Evolutionary conservation across 2,329 filamentous ascomycete species (phyloP), one percentile per base, ranked within the genome.

Genomic region (Bipolaris cookei): DNA sequence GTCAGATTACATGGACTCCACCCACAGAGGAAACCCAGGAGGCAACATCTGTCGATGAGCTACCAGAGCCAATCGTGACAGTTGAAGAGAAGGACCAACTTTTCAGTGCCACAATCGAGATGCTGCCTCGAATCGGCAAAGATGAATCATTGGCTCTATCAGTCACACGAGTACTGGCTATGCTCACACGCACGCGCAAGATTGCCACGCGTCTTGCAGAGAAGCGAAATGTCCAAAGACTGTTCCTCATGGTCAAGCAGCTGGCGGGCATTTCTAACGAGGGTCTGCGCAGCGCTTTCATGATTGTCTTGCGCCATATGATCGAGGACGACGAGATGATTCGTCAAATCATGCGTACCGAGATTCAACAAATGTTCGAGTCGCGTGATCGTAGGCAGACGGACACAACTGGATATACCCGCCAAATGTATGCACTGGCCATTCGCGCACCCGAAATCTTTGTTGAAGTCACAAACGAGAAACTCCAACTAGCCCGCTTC

Each of bases 161-260:
- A 0, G 86, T 96, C 11, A 84, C 91, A 45, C 87, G 95, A 38
- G 87, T 97, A 11, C 79, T 99, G 32, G 91, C 96, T 28, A 92
- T 97, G 59, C 81, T 99, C 28, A 97, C 95, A 1, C 87, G 96
- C 20, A 86, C 87, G 58, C 88, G 92, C 48, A 81, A 86, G 13
- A 83, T 96, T 59, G 93, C 95, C 2, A 84, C 87, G 62, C 81
- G 84, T 42, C 83, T 98, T 44, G 91, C 91, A 4, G 90, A 97
- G 73, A 97, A 92, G 79, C 90, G 88, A 72, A 96, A 96, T 67
- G 82, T 99, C 46, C 91, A 95, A 71, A 86, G 92, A 25, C 81
- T 99, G 20, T 98, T 99, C 76, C 86, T 97, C 49, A 97, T 98
- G 91, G 88, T 94, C 55, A 96, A 96, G 75, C 94, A 98, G 74